phyloP scores from a whole-genome alignment of 495 filamentous ascomycete genomes.

The Poronia punctata region DNA sequence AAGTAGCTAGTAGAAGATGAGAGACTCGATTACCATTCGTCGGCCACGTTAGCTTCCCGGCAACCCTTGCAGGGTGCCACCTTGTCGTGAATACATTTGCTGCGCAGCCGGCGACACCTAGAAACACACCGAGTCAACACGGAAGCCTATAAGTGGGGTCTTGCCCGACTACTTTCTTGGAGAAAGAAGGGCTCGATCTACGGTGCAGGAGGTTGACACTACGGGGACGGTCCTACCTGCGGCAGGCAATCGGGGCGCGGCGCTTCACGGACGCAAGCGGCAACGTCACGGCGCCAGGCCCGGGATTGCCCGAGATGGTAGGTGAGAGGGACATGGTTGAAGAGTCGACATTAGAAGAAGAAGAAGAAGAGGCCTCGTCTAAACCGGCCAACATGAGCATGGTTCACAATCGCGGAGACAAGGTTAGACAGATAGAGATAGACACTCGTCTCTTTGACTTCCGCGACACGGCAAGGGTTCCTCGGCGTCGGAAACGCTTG shows the following conservation, averaged over 20 bases:
- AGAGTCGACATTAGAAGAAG: conserved; percentile 4
- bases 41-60: conserved; percentile 33
- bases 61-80: conserved; percentile 39
- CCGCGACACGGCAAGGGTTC: background rate
- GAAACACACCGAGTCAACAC: conserved; percentile 1
- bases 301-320: conserved; percentile 4
- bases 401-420: conserved; percentile 3
- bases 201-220: background rate
- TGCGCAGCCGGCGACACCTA: conserved; percentile 45
- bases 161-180: no score
- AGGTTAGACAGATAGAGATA: conserved; percentile 12
- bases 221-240: conserved; percentile 32
- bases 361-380: conserved; percentile 9
- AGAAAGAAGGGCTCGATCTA: conserved; percentile 1
- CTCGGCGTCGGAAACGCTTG: background rate
- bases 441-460: background rate
- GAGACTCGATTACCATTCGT: conserved; percentile 32
- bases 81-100: conserved; percentile 42
- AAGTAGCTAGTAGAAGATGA: background rate
- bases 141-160: background rate
- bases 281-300: conserved; percentile 7
- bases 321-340: conserved; percentile 9
- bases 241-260: conserved; percentile 42
- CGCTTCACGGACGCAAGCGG: conserved; percentile 29
- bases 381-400: conserved; percentile 13